Base-by-base conservation (phyloP, 192 early-diverging fungal species). In the Mortierella alpina region DNA sequence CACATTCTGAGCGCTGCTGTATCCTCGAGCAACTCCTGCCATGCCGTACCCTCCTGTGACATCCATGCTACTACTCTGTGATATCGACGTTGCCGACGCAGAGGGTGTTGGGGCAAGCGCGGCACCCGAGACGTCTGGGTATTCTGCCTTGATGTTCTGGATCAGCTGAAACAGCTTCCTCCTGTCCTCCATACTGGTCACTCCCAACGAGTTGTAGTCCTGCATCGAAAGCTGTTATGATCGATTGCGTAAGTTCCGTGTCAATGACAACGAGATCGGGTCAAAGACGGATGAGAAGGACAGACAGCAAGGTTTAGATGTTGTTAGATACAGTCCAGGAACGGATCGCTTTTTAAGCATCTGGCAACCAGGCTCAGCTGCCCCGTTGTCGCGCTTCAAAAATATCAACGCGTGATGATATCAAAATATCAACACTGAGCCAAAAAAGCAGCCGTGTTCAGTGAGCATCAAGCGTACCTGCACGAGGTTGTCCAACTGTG, bases 181-280 rank as follows among this genome's bases (percentile, higher is more conserved):
- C 63, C 92, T 76, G 56, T 91, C 89, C 54, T 88, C 83, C 77
- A 88, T 88, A 42, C 87, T 85, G 15, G 83, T 88, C 5, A 91
- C 88, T 39, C 89, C 89, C 48, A 91, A 52, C 31, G 74, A 71
- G 39, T 79, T 84, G 63, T 89, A 91, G 61, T 91, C 92, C 61
- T 94, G 93, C 92, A 96, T 94, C 22, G 91, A 93, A 54, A 96
- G 83, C 86, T 92, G 73, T 69, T 77, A 58, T 49, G 31, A 50
- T 51, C 31, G n/a, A 31, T 31, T 31, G 31, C 17, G 31, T 31
- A 31, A 31, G 31, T 31, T 31, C 3, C 31, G 31, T 31, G 31
- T 3, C 31, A 31, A 2, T 31, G 31, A 31, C 31, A 31, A 31
- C 31, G 31, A 31, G 31, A 31, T 31, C 31, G 31, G 31, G 31